Percentiles rank a stretch among this genome's conserved stretches.
Evolutionary conservation across 139 green algal species (phyloP).

Genomic region (Mychonastes homosphaera): DNA sequence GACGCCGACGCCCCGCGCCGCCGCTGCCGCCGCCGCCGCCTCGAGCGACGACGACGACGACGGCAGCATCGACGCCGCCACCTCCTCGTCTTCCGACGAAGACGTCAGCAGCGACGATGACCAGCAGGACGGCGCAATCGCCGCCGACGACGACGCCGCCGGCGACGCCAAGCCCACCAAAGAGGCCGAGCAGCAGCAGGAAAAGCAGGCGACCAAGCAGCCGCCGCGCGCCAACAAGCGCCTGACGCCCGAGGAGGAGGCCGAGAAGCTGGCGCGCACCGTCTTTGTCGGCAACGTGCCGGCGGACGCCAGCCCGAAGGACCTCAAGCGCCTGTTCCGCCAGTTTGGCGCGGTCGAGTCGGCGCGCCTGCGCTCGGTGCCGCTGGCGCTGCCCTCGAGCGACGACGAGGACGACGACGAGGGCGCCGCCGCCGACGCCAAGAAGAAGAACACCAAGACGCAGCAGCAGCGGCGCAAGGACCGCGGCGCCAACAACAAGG

Average conservation of each 20-base stretch:
- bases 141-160: neutral
- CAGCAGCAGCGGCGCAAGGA: too few species aligned
- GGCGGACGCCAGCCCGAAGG: conserved; percentile 35
- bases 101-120: neutral
- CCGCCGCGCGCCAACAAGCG: neutral
- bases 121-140: neutral
- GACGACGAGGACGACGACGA: neutral
- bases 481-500: too few species aligned
- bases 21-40: conserved; percentile 10
- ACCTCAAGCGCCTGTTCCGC: conserved; percentile 46
- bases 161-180: neutral
- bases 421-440: neutral
- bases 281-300: conserved; percentile 91
- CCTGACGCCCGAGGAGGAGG: conserved; percentile 13
- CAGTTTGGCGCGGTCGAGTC: conserved; percentile 59
- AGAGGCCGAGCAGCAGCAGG: conserved; percentile 4
- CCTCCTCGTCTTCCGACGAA: neutral
- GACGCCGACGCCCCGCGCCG: conserved; percentile 1
- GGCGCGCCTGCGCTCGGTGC: conserved; percentile 64
- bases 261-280: conserved; percentile 52
- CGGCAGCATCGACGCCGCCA: too few species aligned
- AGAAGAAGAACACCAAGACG: conserved; percentile 2
- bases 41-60: neutral
- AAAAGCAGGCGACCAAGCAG: neutral
- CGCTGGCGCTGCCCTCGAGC: conserved; percentile 24